Base-by-base conservation (phyloP, 495 filamentous ascomycete species). In the Talaromyces nanjingensis region DNA sequence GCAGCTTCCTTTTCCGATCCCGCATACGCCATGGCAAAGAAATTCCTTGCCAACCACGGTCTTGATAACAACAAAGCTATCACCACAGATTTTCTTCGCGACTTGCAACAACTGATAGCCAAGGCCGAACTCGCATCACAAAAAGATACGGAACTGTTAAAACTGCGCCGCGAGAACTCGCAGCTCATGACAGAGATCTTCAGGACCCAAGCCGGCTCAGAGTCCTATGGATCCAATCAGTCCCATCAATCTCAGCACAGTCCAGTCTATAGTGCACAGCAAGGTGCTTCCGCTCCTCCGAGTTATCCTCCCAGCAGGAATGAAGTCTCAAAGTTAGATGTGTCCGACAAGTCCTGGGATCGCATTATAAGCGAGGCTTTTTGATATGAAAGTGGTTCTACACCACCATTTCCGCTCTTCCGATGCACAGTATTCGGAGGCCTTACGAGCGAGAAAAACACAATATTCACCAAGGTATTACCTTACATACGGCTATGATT, bases 1-100 rank as follows among this genome's bases (percentile, higher is more conserved):
- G 45, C 1, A 2, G 4, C 45, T 49, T 0, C 45, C 11, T 49
- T 49, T 20, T 49, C 18, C 2, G 45, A 20, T 20, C 45, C 45
- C 22, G 45, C 45, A 20, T 49, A 20, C 45, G 45, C 45, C n/a
- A 49, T 22, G 27, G 57, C 57, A 42, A 59, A 20, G 33, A 24
- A 45, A 27, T 45, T 31, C 4, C 34, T 42, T 34, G 20, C 33
- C 63, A 42, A 25, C 14, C 53, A 37, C 33, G 63, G 58, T 29
- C 33, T 45, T 61, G n/a, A 25, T 25, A 56, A 66, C 37, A 31
- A 63, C 27, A 42, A 45, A 37, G 45, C 65, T 7, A n/a, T 69
- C 37, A 42, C 65, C 11, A 42, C 27, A 65, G 22, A 66, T 63
- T 64, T 69, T n/a, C 59, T 65, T 22, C 61, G 49, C 31, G 67